These are phyloP conservation scores for Penicillium italicum DNA, from an alignment of 2,329 filamentous ascomycete genomes.

Conservation along the genomic window DNA sequence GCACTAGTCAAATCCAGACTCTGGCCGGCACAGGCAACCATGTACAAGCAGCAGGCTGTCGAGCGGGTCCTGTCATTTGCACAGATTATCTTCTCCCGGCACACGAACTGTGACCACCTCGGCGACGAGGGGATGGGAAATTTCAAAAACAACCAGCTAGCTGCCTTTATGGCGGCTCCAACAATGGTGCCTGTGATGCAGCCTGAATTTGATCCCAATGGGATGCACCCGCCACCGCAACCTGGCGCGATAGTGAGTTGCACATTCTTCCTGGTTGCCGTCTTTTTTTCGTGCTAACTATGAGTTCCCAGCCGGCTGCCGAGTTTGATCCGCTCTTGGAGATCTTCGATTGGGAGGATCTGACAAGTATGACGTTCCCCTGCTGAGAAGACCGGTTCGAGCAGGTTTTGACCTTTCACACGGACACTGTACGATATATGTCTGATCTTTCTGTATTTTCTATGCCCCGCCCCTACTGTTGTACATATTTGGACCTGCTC, in stretches of 20 bases:
- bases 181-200: constrained; percentile 22
- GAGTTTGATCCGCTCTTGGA: constrained; percentile 36
- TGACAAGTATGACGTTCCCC: constrained; percentile 29
- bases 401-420: not conserved
- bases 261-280: not conserved
- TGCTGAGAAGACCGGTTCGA: not conserved
- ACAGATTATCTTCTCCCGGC: constrained; percentile 34
- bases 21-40: constrained; percentile 32
- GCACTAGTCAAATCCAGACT: constrained; percentile 35
- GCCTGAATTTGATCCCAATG: constrained; percentile 19
- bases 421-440: not conserved
- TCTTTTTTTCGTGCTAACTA: constrained; percentile 4
- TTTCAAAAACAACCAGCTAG: constrained; percentile 31
- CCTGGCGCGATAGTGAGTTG: constrained; percentile 27
- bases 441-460: not conserved
- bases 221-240: constrained; percentile 21
- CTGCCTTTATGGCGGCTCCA: constrained; percentile 21
- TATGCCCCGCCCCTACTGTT: not conserved
- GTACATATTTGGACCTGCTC: not conserved
- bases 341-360: constrained; percentile 35
- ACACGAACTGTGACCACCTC: constrained; percentile 34
- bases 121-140: constrained; percentile 29
- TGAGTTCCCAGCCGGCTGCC: constrained; percentile 18
- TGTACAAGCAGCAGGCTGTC: constrained; percentile 36
- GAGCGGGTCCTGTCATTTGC: constrained; percentile 37